Evolutionary conservation across 1,139 yeast species (phyloP).

Genomic region (Magnusiomyces suaveolens): DNA sequence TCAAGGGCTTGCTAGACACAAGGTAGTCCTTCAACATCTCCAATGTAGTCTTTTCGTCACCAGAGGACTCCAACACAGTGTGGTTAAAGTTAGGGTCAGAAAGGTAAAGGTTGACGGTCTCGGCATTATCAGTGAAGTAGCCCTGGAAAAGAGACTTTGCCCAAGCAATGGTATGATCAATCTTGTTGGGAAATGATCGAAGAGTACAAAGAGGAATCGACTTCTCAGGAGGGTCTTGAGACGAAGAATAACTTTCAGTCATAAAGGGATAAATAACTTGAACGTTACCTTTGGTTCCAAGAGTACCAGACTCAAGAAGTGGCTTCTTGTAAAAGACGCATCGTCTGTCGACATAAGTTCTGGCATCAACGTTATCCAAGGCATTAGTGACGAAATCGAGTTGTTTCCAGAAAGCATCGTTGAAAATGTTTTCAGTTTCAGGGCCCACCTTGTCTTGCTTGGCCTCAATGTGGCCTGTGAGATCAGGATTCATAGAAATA

Average conservation of each 20-base stretch:
- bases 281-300: constrained; percentile 97
- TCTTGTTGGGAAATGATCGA: constrained; percentile 94
- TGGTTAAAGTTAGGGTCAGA: constrained; percentile 91
- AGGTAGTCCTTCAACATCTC: constrained; percentile 68
- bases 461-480: constrained; percentile 66
- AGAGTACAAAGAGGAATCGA: constrained; percentile 94
- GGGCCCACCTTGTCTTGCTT: constrained; percentile 82
- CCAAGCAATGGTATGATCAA: constrained; percentile 99
- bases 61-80: constrained; percentile 78
- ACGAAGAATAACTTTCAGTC: constrained; percentile 91
- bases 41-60: constrained; percentile 80
- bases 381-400: constrained; percentile 93
- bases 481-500: constrained; percentile 71
- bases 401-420: constrained; percentile 73
- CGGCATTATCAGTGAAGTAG: constrained; percentile 80
- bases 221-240: constrained; percentile 98
- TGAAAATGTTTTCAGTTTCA: constrained; percentile 80
- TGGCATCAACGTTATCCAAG: constrained; percentile 91
- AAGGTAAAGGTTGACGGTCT: constrained; percentile 81
- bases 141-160: constrained; percentile 92
- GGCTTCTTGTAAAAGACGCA: constrained; percentile 91
- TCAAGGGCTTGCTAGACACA: constrained; percentile 66
- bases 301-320: constrained; percentile 88
- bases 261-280: constrained; percentile 89
- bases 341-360: constrained; percentile 94